Evolutionary conservation across 2,329 filamentous ascomycete genomes (phyloP).

Genomic region (Penicillium fuscoglaucum): DNA sequence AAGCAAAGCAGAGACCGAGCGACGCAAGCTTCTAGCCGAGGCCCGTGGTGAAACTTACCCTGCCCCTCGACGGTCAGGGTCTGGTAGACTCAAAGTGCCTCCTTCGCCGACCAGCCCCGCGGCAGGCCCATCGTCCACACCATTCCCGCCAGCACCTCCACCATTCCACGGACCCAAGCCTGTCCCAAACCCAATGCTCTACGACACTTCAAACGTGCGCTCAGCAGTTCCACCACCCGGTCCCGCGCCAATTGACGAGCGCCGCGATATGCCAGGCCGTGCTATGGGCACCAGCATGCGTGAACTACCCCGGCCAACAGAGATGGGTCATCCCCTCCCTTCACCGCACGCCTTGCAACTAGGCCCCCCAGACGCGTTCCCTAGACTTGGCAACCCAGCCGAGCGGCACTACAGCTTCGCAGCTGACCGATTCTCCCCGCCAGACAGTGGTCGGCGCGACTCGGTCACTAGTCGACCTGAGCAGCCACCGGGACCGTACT

Average conservation of each 20-base stretch:
- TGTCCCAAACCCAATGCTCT: constrained; percentile 15
- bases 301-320: constrained; percentile 31
- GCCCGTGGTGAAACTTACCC: constrained; percentile 43
- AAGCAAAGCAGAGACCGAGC: constrained; percentile 44
- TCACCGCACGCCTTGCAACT: constrained; percentile 33
- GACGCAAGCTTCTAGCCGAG: constrained; percentile 40
- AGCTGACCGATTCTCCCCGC: constrained; percentile 27
- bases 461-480: constrained; percentile 26
- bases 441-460: constrained; percentile 29
- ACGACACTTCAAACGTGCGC: constrained; percentile 20
- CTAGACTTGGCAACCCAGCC: constrained; percentile 24
- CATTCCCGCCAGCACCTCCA: constrained; percentile 17
- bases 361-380: constrained; percentile 30
- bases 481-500: constrained; percentile 21
- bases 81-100: constrained; percentile 29
- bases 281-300: constrained; percentile 25
- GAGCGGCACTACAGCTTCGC: constrained; percentile 24
- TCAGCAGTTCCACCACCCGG: constrained; percentile 16
- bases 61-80: constrained; percentile 31
- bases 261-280: constrained; percentile 25
- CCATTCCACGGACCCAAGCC: constrained; percentile 5
- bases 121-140: constrained; percentile 22
- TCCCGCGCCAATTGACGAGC: not conserved
- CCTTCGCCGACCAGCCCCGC: constrained; percentile 36
- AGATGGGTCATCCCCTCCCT: constrained; percentile 32